Conservation (phyloP, 208 protist species). For the Leishmania lainsoni region DNA sequence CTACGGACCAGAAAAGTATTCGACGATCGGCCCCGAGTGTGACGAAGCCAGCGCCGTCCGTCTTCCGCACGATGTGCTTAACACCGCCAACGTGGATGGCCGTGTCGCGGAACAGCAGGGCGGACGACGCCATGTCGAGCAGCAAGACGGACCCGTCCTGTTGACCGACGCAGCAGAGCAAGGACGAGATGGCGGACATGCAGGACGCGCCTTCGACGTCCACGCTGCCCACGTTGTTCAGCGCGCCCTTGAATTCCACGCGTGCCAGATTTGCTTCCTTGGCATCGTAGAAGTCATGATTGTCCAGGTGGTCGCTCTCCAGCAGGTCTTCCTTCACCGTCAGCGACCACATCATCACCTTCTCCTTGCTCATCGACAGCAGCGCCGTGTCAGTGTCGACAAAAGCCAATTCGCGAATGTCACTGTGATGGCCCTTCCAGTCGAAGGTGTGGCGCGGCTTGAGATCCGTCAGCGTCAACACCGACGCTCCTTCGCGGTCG, state of each 20-base stretch:
- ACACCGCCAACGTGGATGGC: constrained; percentile 84
- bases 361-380: constrained; percentile 81
- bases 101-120: constrained; percentile 88
- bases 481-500: constrained; percentile 57
- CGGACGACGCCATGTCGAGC: constrained; percentile 63
- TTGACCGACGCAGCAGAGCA: constrained; percentile 75
- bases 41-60: constrained; percentile 72
- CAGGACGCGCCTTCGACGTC: constrained; percentile 51
- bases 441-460: constrained; percentile 56
- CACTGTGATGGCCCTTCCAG: constrained; percentile 72
- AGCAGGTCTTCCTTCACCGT: constrained; percentile 43
- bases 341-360: constrained; percentile 84
- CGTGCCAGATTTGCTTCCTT: constrained; percentile 70
- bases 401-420: constrained; percentile 72
- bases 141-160: constrained; percentile 74
- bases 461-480: constrained; percentile 73
- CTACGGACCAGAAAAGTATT: constrained; percentile 81
- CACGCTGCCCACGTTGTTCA: constrained; percentile 62
- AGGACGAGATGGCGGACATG: constrained; percentile 66
- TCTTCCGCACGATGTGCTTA: constrained; percentile 49
- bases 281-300: constrained; percentile 77
- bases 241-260: constrained; percentile 48
- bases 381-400: constrained; percentile 83
- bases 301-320: constrained; percentile 41
- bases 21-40: constrained; percentile 84